Base-by-base conservation (phyloP, 2,329 filamentous ascomycete genomes). In the Sporothrix schenckii region DNA sequence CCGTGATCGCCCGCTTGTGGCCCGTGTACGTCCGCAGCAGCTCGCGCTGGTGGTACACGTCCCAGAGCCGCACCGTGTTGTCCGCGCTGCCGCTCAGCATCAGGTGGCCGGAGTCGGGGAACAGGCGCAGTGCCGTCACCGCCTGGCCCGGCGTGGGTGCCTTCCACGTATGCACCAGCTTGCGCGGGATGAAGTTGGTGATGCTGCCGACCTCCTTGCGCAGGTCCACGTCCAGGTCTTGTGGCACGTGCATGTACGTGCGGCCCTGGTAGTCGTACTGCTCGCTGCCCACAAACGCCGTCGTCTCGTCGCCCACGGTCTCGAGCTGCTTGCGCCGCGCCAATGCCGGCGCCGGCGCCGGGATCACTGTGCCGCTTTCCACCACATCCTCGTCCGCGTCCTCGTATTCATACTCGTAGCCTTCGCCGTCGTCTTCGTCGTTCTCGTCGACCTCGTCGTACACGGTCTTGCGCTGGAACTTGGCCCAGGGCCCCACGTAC, bases 401-500 rank as follows among this genome's bases (percentile, higher is more conserved):
- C 72, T 93, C 89, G 75, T 91, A 92, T 77, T 95, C 92, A 39
- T 89, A 90, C 67, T 90, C 87, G 30, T 69, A 65, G 11, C 56
- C 72, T 13, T 53, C 61, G 4, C 83, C 88, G 41, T 91, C 92
- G 76, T 94, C 92, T 77, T 93, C 91, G 79, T 92, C 88, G 65
- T 87, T 88, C 73, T 91, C 92, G 58, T 88, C 91, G n/a, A 89
- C 88, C 71, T 91, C 87, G 74, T 93, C 91, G 75, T 91, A 91
- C 74, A 94, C 89, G 66, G 60, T 19, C 50, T 89, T 84, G 73
- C 89, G 85, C 75, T 85, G 86, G 77, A 96, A 97, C 78, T 86
- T 89, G 10, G 95, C 96, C 96, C 96, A 99, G 0, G 95, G 96
- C 0, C 96, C 96, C 50, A 97, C 87, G 80, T 99, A 99, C 60